Conservation (phyloP, 2,329 filamentous ascomycete species). For the Paracamarosporium sp. region DNA sequence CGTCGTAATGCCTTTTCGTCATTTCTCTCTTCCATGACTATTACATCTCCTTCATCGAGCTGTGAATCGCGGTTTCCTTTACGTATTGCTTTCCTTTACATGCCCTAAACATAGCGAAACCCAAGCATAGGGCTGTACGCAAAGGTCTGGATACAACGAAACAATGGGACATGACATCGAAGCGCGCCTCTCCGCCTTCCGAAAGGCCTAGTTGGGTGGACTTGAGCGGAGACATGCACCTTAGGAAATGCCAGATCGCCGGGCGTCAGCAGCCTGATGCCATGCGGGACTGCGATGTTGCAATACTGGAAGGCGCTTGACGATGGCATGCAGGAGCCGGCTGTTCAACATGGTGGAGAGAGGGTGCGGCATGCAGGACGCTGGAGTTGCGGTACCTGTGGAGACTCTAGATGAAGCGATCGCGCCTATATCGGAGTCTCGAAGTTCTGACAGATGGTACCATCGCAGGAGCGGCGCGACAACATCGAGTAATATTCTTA, state of each 20-base stretch:
- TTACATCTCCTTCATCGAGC: not conserved
- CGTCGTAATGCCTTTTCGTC: not conserved
- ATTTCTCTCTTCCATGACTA: not conserved
- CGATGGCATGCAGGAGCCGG: not conserved
- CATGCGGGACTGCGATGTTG: not conserved
- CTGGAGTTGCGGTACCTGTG: not conserved
- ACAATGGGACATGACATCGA: not conserved
- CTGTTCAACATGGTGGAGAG: not conserved
- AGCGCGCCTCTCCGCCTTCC: not conserved
- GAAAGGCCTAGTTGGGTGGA: not conserved
- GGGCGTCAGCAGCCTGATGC: not conserved
- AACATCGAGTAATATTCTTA: not conserved
- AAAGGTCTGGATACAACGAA: not conserved
- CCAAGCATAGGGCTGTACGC: not conserved
- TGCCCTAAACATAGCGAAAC: not conserved
- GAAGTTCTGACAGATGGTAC: not conserved
- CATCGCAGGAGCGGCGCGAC: too few relatives aligned
- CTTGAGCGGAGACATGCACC: not conserved
- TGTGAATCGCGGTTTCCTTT: not conserved
- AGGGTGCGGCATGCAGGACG: not conserved
- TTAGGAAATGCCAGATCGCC: not conserved
- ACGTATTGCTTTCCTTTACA: not conserved
- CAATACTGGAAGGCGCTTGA: not conserved
- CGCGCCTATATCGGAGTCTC: not conserved
- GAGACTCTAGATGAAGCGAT: not conserved